A percentile compares a stretch with the other conserved stretches of the same genome.
Evolutionary conservation across 1,139 yeast species (phyloP).

Genomic region (Taphrina communis): DNA sequence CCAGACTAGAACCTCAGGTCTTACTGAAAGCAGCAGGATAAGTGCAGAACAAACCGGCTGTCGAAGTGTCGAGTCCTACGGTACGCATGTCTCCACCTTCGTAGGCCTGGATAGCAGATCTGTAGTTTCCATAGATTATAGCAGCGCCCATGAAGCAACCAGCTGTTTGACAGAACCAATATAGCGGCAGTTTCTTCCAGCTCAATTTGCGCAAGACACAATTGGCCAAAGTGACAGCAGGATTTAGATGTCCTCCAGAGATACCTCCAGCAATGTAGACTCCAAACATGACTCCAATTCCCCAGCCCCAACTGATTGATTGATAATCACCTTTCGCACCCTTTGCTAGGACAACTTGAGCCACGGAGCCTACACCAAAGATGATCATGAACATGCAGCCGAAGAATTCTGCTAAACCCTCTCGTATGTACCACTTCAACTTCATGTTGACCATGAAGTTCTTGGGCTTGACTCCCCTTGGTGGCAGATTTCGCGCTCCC

Average conservation of each 20-base stretch:
- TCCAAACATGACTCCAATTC: slow-evolving; percentile 46
- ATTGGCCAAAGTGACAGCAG: slow-evolving; percentile 50
- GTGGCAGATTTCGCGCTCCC: slow-evolving; percentile 25
- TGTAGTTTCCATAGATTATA: slow-evolving; percentile 50
- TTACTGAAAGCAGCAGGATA: slow-evolving; percentile 54
- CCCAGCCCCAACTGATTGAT: slow-evolving; percentile 59
- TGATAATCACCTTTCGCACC: slow-evolving; percentile 55
- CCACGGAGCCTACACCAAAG: slow-evolving; percentile 40
- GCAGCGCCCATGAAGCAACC: slow-evolving; percentile 50
- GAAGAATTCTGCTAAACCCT: slow-evolving; percentile 56
- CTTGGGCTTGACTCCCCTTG: not conserved
- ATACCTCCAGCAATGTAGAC: slow-evolving; percentile 49
- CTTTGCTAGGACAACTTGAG: slow-evolving; percentile 50
- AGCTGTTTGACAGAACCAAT: slow-evolving; percentile 49
- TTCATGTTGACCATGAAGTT: slow-evolving; percentile 30
- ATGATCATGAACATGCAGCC: slow-evolving; percentile 43
- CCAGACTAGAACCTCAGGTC: not conserved
- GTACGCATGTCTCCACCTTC: slow-evolving; percentile 50
- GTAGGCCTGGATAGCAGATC: slow-evolving; percentile 48
- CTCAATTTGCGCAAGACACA: slow-evolving; percentile 51
- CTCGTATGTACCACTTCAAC: slow-evolving; percentile 47
- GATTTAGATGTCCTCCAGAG: slow-evolving; percentile 52
- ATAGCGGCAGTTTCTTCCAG: slow-evolving; percentile 50
- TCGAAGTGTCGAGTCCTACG: slow-evolving; percentile 48
- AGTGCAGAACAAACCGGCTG: slow-evolving; percentile 58